Conservation (phyloP, 176 grass and related monocot species). For the Triticum monococcum region DNA sequence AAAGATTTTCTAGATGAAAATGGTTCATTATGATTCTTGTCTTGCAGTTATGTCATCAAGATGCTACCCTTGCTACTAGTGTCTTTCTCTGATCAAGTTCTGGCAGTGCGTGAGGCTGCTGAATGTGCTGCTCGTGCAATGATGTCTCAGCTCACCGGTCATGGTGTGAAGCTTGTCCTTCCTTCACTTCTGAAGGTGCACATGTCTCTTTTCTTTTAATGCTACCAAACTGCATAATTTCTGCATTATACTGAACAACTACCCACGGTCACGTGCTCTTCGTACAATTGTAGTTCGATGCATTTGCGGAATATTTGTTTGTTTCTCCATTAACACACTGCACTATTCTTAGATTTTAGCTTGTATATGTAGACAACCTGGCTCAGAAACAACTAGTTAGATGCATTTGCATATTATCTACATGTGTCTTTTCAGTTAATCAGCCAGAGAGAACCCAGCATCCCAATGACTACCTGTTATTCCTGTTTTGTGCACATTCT, state of each 20-base stretch:
- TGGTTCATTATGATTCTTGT: constrained; percentile 34
- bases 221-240: not conserved
- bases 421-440: not conserved
- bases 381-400: not conserved
- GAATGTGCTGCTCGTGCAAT: constrained; percentile 99
- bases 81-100: constrained; percentile 97
- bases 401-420: not conserved
- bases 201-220: constrained; percentile 15
- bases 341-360: not conserved
- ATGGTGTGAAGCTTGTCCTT: constrained; percentile 95
- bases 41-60: constrained; percentile 94
- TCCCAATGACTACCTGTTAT: not conserved
- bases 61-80: constrained; percentile 95
- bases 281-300: not conserved
- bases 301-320: not conserved
- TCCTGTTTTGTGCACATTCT: not conserved
- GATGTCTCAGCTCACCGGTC: constrained; percentile 97
- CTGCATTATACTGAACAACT: not conserved
- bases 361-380: not conserved
- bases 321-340: not conserved
- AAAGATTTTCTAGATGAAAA: constrained; percentile 22
- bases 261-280: not conserved
- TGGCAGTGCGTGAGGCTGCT: constrained; percentile 93
- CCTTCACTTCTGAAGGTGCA: constrained; percentile 95
- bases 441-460: constrained; percentile 1